Evolutionary conservation across 1,284 basidiomycete species (phyloP), one percentile per base, ranked within the genome.

Genomic region (Porphyrellus sp.): DNA sequence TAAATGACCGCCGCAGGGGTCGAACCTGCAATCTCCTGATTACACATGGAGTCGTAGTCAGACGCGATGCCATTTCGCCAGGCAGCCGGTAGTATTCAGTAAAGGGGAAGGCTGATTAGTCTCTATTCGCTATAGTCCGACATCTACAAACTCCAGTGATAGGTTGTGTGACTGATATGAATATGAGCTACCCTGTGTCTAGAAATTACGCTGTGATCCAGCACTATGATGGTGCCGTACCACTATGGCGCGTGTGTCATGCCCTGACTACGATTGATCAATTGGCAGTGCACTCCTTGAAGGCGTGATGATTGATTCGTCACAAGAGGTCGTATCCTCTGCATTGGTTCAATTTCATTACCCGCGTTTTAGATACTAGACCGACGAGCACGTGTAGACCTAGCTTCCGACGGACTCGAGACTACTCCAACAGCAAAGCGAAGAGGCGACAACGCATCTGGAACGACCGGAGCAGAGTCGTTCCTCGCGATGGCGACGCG

Each of bases 21-120:
- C 65, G 80, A 82, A 82, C 81, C 79, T 83, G 79, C 79, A 82
- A 81, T 81, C 80, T 83, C 81, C 81, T 83, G 81, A 82, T 67
- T 80, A n/a, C n/a, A n/a, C n/a, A n/a, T n/a, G n/a, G n/a, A n/a
- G n/a, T n/a, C 78, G 78, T 79, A 80, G 79, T 81, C 78, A 79
- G 77, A 81, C 78, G 79, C 79, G 78, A 78, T 80, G 77, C 79
- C 79, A 81, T 80, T 80, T 78, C 78, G 78, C 78, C 78, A 81
- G 77, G 76, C 79, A 74, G 78, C 77, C 78, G 30, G n/a, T n/a
- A n/a, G n/a, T n/a, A n/a, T n/a, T n/a, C n/a, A n/a, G n/a, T n/a
- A n/a, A n/a, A n/a, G n/a, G n/a, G n/a, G n/a, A n/a, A n/a, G n/a
- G n/a, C n/a, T n/a, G n/a, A n/a, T n/a, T n/a, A n/a, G n/a, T n/a